Conservation (phyloP, 176 grass and related monocot genomes). For the Ensete glaucum region DNA sequence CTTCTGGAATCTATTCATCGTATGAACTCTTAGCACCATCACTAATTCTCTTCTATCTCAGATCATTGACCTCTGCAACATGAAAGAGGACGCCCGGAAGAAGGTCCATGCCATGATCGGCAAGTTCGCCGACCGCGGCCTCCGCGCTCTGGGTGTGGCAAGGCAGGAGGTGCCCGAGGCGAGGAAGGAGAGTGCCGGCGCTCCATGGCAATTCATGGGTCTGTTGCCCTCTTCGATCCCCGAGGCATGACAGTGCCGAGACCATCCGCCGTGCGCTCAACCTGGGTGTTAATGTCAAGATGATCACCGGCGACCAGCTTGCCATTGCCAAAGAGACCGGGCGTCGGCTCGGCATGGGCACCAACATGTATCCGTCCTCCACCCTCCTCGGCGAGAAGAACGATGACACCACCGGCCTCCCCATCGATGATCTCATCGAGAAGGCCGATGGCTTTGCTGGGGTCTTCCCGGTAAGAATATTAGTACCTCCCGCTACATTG, state of each 20-base stretch:
- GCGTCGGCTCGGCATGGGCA: slow-evolving; percentile 78
- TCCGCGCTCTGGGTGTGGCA: slow-evolving; percentile 63
- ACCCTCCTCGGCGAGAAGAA: slow-evolving; percentile 63
- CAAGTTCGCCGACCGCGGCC: slow-evolving; percentile 64
- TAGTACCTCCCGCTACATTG: background rate
- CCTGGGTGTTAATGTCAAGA: slow-evolving; percentile 86
- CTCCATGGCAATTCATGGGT: slow-evolving; percentile 74
- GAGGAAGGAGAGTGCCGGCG: slow-evolving; percentile 60
- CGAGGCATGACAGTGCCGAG: slow-evolving; percentile 83
- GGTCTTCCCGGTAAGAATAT: slow-evolving; percentile 47
- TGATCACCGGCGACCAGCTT: slow-evolving; percentile 95
- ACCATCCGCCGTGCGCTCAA: slow-evolving; percentile 74
- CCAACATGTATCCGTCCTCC: slow-evolving; percentile 88
- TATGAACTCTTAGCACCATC: background rate
- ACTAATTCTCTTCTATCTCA: background rate
- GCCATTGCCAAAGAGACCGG: slow-evolving; percentile 88
- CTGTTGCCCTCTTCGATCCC: slow-evolving; percentile 73
- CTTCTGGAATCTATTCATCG: background rate
- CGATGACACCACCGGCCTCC: slow-evolving; percentile 36
- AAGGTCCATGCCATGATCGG: slow-evolving; percentile 54
- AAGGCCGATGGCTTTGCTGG: slow-evolving; percentile 84
- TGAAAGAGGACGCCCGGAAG: slow-evolving; percentile 40
- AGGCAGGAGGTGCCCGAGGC: slow-evolving; percentile 68
- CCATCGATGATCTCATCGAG: slow-evolving; percentile 86
- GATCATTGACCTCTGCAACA: slow-evolving; percentile 88